Evolutionary conservation across 345 rosid species (phyloP).

Genomic region (Hevea brasiliensis): DNA sequence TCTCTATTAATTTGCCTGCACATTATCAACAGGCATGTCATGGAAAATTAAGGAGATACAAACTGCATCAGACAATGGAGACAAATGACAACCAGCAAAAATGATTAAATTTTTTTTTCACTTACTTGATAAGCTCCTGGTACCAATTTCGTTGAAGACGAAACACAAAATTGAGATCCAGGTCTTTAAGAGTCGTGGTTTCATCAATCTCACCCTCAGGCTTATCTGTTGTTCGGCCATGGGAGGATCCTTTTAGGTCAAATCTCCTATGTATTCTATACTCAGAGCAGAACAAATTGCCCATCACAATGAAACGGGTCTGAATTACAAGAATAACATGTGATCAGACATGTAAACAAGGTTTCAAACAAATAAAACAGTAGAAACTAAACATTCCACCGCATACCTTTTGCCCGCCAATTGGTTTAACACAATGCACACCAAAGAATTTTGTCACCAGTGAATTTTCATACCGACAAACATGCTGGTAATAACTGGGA

Average conservation of each 20-base stretch:
- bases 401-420: slow-evolving; percentile 92
- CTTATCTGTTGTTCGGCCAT: slow-evolving; percentile 87
- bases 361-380: background rate
- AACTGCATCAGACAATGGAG: background rate
- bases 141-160: slow-evolving; percentile 84
- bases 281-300: slow-evolving; percentile 93
- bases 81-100: background rate
- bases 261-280: slow-evolving; percentile 90
- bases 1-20: slow-evolving; percentile 84
- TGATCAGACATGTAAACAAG: slow-evolving; percentile 24
- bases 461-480: slow-evolving; percentile 67
- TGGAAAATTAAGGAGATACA: background rate
- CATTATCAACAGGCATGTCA: slow-evolving; percentile 9
- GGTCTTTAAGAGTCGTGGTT: slow-evolving; percentile 90
- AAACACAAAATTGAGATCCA: slow-evolving; percentile 85
- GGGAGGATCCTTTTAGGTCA: slow-evolving; percentile 97
- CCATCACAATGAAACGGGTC: slow-evolving; percentile 98
- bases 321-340: slow-evolving; percentile 33
- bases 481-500: slow-evolving; percentile 78
- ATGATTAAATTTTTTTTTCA: background rate
- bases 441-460: slow-evolving; percentile 92
- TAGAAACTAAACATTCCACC: background rate
- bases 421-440: slow-evolving; percentile 92
- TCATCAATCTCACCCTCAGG: slow-evolving; percentile 91
- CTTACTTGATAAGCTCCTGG: slow-evolving; percentile 83